Percentiles rank a stretch among this genome's conserved stretches.
Evolutionary conservation across 106 monocot genomes (phyloP).

Genomic region (Vanilla planifolia): DNA sequence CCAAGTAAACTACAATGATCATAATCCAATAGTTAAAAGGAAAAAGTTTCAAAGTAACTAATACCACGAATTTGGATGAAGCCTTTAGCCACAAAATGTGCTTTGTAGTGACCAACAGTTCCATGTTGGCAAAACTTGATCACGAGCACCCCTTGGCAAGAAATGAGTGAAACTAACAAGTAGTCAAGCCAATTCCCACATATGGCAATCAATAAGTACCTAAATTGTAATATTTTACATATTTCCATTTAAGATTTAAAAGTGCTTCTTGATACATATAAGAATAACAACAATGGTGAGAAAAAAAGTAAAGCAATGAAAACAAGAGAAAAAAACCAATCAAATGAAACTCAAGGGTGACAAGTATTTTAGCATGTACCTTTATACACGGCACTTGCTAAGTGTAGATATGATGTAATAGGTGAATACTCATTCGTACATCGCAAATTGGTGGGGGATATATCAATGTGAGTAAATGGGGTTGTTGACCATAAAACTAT

Average conservation of each 20-base stretch:
- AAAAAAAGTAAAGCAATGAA: neutral
- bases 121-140: too few species aligned
- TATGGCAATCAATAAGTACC: neutral
- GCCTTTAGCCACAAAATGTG: too few species aligned
- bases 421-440: neutral
- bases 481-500: too few species aligned
- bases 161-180: neutral
- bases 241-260: neutral
- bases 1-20: too few species aligned
- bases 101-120: too few species aligned
- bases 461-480: too few species aligned
- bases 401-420: neutral
- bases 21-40: too few species aligned
- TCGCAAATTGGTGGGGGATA: too few species aligned
- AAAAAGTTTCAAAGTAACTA: too few species aligned
- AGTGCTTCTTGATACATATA: neutral
- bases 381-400: neutral
- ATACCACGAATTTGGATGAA: too few species aligned
- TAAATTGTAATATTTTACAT: neutral
- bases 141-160: too few species aligned
- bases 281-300: too few species aligned
- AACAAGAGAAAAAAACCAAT: neutral
- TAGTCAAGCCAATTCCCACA: neutral
- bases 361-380: neutral
- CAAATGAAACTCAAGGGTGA: neutral